A percentile compares a stretch with the other conserved stretches of the same genome.
Conservation (phyloP, 2,329 filamentous ascomycete species). For the Monilinia vaccinii-corymbosi region DNA sequence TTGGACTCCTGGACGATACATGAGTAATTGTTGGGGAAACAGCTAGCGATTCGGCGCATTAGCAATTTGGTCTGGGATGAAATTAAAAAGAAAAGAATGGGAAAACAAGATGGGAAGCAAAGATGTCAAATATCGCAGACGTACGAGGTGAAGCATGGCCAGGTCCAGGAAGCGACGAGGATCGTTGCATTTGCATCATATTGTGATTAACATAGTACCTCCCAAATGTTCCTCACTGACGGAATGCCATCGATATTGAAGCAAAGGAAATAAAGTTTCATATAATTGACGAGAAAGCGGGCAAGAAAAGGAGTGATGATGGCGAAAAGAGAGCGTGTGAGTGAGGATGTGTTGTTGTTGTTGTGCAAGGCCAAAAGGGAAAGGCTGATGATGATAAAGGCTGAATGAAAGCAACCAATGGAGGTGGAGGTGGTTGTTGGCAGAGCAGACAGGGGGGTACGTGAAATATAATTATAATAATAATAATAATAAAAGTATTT, state of each 20-base stretch:
- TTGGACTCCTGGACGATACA: conserved; percentile 44
- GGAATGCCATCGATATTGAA: background rate
- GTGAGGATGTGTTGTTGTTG: background rate
- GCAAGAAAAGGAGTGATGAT: conserved; percentile 1
- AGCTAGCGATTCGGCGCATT: conserved; percentile 32
- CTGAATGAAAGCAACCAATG: background rate
- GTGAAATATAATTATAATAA: background rate
- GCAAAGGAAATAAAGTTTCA: background rate
- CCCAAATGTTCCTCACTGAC: background rate
- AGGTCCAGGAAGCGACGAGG: conserved; percentile 30
- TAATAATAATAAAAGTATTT: no score
- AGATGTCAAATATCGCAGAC: conserved; percentile 13
- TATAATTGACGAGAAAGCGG: background rate
- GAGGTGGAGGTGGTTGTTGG: background rate
- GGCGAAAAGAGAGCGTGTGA: background rate
- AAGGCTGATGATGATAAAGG: conserved; percentile 10
- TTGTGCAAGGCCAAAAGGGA: background rate
- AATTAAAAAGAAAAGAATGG: background rate
- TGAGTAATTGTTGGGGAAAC: conserved; percentile 42
- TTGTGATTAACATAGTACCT: conserved; percentile 21
- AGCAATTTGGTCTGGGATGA: background rate
- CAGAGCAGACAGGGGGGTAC: background rate
- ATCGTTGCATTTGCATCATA: conserved; percentile 31
- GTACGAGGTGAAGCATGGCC: conserved; percentile 30
- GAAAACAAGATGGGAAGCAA: background rate